Evolutionary conservation across 805 yeast species (phyloP).

Genomic region (Barnettozyma sucrosica): DNA sequence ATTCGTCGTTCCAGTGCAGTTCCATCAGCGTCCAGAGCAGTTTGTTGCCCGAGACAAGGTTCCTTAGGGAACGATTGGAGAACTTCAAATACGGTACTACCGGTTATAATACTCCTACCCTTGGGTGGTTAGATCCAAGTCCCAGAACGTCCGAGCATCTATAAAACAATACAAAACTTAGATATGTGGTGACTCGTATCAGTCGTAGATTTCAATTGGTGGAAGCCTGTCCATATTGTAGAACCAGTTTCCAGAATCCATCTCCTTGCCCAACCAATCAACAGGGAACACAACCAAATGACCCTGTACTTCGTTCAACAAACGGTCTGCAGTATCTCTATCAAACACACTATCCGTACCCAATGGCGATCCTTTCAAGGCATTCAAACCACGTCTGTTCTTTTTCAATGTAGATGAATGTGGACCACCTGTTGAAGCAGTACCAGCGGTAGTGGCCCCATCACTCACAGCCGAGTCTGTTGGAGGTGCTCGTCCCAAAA

Average conservation of each 20-base stretch:
- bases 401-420: slow-evolving; percentile 1
- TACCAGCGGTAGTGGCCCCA: not conserved
- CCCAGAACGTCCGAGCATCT: slow-evolving; percentile 5
- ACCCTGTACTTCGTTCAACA: slow-evolving; percentile 72
- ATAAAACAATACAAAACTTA: not conserved
- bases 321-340: slow-evolving; percentile 67
- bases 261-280: slow-evolving; percentile 83
- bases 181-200: not conserved
- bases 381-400: slow-evolving; percentile 32
- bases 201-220: slow-evolving; percentile 91
- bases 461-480: slow-evolving; percentile 1
- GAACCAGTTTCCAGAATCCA: slow-evolving; percentile 92
- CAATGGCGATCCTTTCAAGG: slow-evolving; percentile 27
- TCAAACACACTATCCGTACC: slow-evolving; percentile 53
- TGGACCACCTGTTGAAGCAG: not conserved
- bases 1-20: not conserved
- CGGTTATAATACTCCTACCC: not conserved
- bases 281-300: slow-evolving; percentile 88
- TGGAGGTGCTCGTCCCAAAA: slow-evolving; percentile 15
- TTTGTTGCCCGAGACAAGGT: slow-evolving; percentile 5
- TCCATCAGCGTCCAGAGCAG: not conserved
- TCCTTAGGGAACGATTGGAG: slow-evolving; percentile 6
- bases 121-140: slow-evolving; percentile 4
- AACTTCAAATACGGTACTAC: slow-evolving; percentile 3
- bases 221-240: slow-evolving; percentile 90